Evolutionary conservation across 768 basidiomycete species (phyloP), one percentile per base, ranked within the genome.

Genomic region (Boletus reticuloceps): DNA sequence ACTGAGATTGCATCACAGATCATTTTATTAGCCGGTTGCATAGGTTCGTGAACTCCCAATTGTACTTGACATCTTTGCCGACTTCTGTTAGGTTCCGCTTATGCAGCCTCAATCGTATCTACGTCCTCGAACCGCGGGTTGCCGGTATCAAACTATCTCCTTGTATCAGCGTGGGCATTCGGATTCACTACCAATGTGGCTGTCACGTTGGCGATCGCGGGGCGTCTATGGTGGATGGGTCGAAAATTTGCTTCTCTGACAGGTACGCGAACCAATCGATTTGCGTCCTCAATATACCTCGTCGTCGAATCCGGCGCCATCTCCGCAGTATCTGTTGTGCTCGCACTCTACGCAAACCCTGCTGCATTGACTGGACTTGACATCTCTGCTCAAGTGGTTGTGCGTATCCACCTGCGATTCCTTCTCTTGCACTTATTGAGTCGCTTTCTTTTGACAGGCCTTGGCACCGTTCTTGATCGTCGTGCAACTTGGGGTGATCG

Each of bases 231-330:
- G 32, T 37, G 31, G 50, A 19, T 38, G 16, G 34, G 40, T n/a
- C 36, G n/a, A 4, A 32, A 4, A 19, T n/a, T 45, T 2, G 54
- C 36, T 7, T 45, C 31, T 12, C 22, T 45, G 31, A 31, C 31
- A 2, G 17, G 10, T 14, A 46, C 22, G 17, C 4, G 6, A 12
- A 13, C 22, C 19, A 41, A 50, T 22, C 50, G n/a, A 25, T 34
- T 22, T 12, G 4, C 38, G 6, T 41, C 53, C 6, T 34, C 46
- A 5, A 36, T 47, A 9, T 53, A 31, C n/a, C 11, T 50, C 19
- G 19, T 46, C 14, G 2, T 55, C n/a, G 54, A 55, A 36, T n/a
- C n/a, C n/a, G n/a, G n/a, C n/a, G n/a, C 44, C 22, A 51, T 55
- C 4, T 13, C 7, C n/a, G 19, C 19, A 1, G 5, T 13, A 6